Percentiles rank a stretch among this genome's conserved stretches.
These are phyloP conservation scores for Coemansia sp. DNA, from an alignment of 192 early-diverging fungal species.

Conservation along the genomic window DNA sequence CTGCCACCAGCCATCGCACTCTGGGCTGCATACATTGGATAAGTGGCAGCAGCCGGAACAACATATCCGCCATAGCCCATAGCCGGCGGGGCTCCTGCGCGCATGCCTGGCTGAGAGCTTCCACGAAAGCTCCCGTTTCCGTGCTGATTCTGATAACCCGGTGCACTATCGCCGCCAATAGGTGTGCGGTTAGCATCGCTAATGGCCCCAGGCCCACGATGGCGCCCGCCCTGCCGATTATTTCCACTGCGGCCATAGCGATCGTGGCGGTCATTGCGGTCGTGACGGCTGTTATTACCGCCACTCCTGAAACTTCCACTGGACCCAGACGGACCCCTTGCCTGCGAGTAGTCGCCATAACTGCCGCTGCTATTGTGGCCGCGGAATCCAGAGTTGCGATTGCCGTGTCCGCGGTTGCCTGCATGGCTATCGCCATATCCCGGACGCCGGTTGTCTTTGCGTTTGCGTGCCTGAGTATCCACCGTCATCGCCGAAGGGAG, in stretches of 20 bases:
- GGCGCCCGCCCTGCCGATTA: constrained; percentile 27
- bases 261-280: constrained; percentile 32
- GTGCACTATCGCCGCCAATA: constrained; percentile 4
- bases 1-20: constrained; percentile 18
- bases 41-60: constrained; percentile 21
- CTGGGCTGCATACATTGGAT: constrained; percentile 32
- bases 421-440: constrained; percentile 22
- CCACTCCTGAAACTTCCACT: constrained; percentile 1
- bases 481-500: constrained; percentile 54
- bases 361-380: constrained; percentile 11
- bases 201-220: constrained; percentile 14
- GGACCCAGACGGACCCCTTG: constrained; percentile 3
- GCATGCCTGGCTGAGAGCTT: constrained; percentile 14
- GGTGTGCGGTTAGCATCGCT: constrained; percentile 44
- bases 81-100: constrained; percentile 8
- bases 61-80: constrained; percentile 39
- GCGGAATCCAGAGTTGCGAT: constrained; percentile 17
- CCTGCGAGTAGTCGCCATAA: constrained; percentile 5
- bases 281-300: constrained; percentile 17
- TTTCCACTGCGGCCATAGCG: constrained; percentile 27
- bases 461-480: constrained; percentile 42
- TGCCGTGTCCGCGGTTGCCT: constrained; percentile 13
- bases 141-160: constrained; percentile 11
- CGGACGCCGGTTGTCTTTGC: constrained; percentile 28
- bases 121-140: constrained; percentile 19